Conservation (phyloP, 2,329 filamentous ascomycete species). For the Cercospora brassicicola region DNA sequence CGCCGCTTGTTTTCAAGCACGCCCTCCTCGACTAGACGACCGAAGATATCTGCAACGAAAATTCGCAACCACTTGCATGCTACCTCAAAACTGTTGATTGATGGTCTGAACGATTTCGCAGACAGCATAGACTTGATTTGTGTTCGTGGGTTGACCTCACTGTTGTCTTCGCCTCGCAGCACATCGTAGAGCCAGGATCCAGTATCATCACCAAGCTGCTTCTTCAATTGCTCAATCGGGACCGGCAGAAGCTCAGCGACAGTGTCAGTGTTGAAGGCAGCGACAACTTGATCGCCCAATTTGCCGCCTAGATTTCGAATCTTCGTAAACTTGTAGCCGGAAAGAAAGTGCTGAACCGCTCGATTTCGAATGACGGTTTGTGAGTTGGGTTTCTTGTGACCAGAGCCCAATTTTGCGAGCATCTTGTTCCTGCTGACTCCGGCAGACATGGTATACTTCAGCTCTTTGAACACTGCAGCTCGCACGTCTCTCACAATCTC, state of each 20-base stretch:
- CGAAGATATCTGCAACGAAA: conserved; percentile 87
- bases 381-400: conserved; percentile 86
- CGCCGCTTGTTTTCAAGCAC: conserved; percentile 82
- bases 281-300: conserved; percentile 79
- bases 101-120: conserved; percentile 89
- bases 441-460: conserved; percentile 89
- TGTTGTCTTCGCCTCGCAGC: conserved; percentile 80
- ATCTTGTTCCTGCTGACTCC: conserved; percentile 92
- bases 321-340: conserved; percentile 87
- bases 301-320: conserved; percentile 95
- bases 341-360: conserved; percentile 75
- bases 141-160: conserved; percentile 85
- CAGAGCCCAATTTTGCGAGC: conserved; percentile 89
- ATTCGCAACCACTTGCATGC: conserved; percentile 84
- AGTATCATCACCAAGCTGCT: conserved; percentile 77
- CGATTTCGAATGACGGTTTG: conserved; percentile 92
- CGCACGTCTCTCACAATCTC: conserved; percentile 82
- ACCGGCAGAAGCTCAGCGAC: conserved; percentile 74
- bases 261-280: conserved; percentile 76
- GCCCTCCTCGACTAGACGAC: conserved; percentile 85
- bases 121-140: conserved; percentile 98
- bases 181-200: conserved; percentile 82
- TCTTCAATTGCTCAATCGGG: conserved; percentile 72
- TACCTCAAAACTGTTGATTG: conserved; percentile 75
- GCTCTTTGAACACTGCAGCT: conserved; percentile 62